Conservation (phyloP, 768 basidiomycete species). For the Tricholomella constricta region DNA sequence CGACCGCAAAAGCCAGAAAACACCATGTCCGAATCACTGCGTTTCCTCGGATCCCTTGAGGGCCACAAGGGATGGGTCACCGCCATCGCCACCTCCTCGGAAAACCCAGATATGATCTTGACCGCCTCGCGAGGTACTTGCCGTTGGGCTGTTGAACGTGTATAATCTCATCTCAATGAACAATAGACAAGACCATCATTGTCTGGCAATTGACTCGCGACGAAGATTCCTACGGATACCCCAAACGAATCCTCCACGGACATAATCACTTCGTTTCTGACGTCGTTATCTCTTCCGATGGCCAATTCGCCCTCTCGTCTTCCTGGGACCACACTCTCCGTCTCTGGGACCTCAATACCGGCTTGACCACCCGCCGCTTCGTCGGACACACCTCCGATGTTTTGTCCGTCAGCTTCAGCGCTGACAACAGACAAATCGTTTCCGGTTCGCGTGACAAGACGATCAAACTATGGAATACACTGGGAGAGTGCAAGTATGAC, state of each 20-base stretch:
- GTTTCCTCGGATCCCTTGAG: conserved; percentile 87
- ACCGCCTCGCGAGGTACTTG: conserved; percentile 92
- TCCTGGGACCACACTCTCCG: conserved; percentile 99
- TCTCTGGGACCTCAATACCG: conserved; percentile 99
- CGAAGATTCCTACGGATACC: conserved; percentile 89
- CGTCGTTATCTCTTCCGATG: conserved; percentile 98
- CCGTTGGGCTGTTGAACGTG: conserved; percentile 3
- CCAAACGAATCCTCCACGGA: conserved; percentile 95
- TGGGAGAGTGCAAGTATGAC: conserved; percentile 99
- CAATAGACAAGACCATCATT: conserved; percentile 97
- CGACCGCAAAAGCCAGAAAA: conserved; percentile 34
- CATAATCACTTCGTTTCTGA: conserved; percentile 99
- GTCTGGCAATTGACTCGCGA: conserved; percentile 98
- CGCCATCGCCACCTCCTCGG: conserved; percentile 95
- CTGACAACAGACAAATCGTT: conserved; percentile 99
- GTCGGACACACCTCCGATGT: conserved; percentile 98
- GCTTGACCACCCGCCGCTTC: conserved; percentile 93
- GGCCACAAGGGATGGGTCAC: conserved; percentile 99
- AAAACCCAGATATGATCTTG: conserved; percentile 99
- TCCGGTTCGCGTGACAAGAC: conserved; percentile 95
- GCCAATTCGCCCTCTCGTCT: conserved; percentile 98
- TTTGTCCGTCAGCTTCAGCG: conserved; percentile 98
- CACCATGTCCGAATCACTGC: conserved; percentile 81
- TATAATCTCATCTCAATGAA: conserved; percentile 23
- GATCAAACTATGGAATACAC: conserved; percentile 99